Percentiles rank a stretch among this genome's conserved stretches.
Conservation (phyloP, 805 yeast species). For the Cyberlindnera sargentensis region DNA sequence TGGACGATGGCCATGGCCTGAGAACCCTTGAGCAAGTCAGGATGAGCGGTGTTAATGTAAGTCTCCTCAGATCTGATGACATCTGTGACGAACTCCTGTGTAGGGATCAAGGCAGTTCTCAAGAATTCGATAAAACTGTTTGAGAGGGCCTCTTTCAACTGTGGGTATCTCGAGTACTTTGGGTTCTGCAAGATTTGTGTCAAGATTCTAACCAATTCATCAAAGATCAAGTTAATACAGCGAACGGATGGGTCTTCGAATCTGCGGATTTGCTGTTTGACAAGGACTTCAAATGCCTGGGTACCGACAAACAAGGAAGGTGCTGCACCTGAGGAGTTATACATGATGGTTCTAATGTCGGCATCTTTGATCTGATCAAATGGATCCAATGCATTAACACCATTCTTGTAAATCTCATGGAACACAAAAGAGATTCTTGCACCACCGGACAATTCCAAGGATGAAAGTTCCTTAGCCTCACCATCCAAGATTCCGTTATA, state of each 20-base stretch:
- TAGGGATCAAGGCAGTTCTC: slow-evolving; percentile 74
- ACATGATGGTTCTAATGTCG: slow-evolving; percentile 94
- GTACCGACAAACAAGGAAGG: slow-evolving; percentile 97
- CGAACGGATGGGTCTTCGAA: slow-evolving; percentile 91
- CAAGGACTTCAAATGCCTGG: slow-evolving; percentile 92
- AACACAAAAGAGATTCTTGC: slow-evolving; percentile 96
- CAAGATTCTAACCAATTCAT: slow-evolving; percentile 86
- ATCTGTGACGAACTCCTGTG: slow-evolving; percentile 79
- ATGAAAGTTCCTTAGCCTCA: slow-evolving; percentile 81
- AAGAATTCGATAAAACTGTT: slow-evolving; percentile 73
- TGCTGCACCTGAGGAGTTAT: slow-evolving; percentile 93
- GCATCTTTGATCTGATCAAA: slow-evolving; percentile 93
- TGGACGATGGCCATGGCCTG: slow-evolving; percentile 90
- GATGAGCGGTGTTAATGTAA: slow-evolving; percentile 96
- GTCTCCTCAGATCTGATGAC: slow-evolving; percentile 83
- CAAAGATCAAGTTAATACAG: slow-evolving; percentile 86
- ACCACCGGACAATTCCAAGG: slow-evolving; percentile 92
- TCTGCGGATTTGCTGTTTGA: slow-evolving; percentile 86
- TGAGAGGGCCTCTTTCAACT: slow-evolving; percentile 78
- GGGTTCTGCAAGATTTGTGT: slow-evolving; percentile 72
- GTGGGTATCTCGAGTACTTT: slow-evolving; percentile 84
- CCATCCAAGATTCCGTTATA: slow-evolving; percentile 89
- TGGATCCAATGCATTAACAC: slow-evolving; percentile 87
- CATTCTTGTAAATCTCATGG: slow-evolving; percentile 92
- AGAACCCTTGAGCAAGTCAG: slow-evolving; percentile 90